Conservation (phyloP, 345 rosid genomes). For the Dovyalis caffra region DNA sequence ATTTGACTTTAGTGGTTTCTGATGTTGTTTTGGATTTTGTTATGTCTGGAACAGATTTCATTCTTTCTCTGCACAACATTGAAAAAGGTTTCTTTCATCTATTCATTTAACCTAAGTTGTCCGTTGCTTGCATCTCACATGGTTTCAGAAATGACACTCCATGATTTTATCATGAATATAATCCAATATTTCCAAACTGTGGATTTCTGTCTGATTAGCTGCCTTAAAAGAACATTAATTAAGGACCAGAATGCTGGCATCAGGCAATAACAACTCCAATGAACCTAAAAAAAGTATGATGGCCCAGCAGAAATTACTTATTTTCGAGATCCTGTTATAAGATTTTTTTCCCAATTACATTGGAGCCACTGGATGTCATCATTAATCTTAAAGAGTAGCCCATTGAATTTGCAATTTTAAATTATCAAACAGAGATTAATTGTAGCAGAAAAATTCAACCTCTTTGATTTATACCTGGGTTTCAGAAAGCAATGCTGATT, state of each 20-base stretch:
- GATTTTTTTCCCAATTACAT: neutral
- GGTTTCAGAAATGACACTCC: neutral
- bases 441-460: neutral
- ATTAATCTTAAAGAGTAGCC: neutral
- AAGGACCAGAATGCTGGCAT: neutral
- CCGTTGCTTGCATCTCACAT: neutral
- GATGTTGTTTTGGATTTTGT: neutral
- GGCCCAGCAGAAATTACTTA: too few species aligned
- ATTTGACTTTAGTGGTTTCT: neutral
- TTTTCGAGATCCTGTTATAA: too few species aligned
- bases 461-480: neutral
- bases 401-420: neutral
- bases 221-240: neutral
- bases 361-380: neutral
- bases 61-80: neutral
- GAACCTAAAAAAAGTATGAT: too few species aligned
- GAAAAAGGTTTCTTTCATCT: neutral
- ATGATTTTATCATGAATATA: neutral
- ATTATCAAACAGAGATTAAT: neutral
- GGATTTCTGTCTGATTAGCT: neutral
- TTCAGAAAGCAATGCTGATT: constrained; percentile 7
- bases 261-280: too few species aligned
- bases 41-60: neutral
- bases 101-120: neutral
- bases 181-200: neutral